Evolutionary conservation across 2,329 filamentous ascomycete species (phyloP).

Genomic region (Trichoderma asperellum): DNA sequence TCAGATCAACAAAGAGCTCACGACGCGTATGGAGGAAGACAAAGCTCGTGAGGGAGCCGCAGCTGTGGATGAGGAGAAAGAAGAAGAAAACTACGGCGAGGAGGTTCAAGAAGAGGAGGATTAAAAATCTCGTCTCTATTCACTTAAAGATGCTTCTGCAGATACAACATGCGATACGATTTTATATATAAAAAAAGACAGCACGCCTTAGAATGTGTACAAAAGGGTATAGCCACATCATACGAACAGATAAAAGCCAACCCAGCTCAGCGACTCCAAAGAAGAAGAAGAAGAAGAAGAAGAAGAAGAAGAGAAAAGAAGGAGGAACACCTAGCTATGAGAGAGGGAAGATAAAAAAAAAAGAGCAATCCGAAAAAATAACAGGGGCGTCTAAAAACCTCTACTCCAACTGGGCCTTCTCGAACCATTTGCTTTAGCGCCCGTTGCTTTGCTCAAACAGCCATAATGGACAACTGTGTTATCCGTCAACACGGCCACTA

Average conservation of each 20-base stretch:
- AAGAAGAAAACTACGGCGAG: constrained; percentile 84
- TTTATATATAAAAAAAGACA: constrained; percentile 10
- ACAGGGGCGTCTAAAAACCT: constrained; percentile 38
- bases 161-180: constrained; percentile 4
- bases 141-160: background rate
- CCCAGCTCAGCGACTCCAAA: constrained; percentile 27
- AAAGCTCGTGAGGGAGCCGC: constrained; percentile 53
- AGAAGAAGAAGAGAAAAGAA: background rate
- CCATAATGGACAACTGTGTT: constrained; percentile 81
- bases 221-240: constrained; percentile 38
- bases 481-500: constrained; percentile 87
- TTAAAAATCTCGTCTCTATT: constrained; percentile 8
- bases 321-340: background rate
- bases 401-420: constrained; percentile 45
- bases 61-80: constrained; percentile 57
- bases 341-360: constrained; percentile 6
- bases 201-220: constrained; percentile 6
- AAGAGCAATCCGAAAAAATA: background rate
- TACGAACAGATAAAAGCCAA: constrained; percentile 34
- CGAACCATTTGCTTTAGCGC: constrained; percentile 41
- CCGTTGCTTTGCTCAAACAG: constrained; percentile 62
- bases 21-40: constrained; percentile 74
- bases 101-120: constrained; percentile 71
- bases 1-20: constrained; percentile 71
- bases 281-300: constrained; percentile 16